phyloP scores from a whole-genome alignment of 805 yeast species.

The Zygotorulaspora danielsina region DNA sequence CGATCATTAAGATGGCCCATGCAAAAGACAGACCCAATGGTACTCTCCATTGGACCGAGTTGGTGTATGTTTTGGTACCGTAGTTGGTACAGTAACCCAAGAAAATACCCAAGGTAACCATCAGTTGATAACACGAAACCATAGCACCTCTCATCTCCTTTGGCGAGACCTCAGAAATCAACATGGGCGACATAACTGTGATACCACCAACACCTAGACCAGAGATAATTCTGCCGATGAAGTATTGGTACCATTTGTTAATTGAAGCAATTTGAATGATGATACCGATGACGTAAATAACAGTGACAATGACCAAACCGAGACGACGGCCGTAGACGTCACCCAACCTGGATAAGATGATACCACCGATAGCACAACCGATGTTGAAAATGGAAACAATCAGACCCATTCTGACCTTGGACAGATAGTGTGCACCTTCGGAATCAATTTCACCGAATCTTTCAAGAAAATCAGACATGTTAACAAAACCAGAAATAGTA shows the following conservation, averaged over 20 bases:
- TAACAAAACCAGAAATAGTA: constrained; percentile 70
- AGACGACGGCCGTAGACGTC: constrained; percentile 64
- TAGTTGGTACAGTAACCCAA: constrained; percentile 71
- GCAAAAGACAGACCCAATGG: constrained; percentile 58
- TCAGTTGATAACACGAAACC: constrained; percentile 68
- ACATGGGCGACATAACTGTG: constrained; percentile 70
- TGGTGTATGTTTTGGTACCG: constrained; percentile 44
- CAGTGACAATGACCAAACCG: constrained; percentile 56
- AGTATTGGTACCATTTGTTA: constrained; percentile 63
- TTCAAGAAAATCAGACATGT: constrained; percentile 34
- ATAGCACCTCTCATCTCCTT: constrained; percentile 62
- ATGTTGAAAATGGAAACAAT: constrained; percentile 54
- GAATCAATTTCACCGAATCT: constrained; percentile 24
- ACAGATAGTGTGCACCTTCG: constrained; percentile 24
- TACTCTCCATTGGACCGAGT: constrained; percentile 69
- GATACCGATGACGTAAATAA: constrained; percentile 63
- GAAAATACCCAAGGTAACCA: constrained; percentile 72
- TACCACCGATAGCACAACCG: constrained; percentile 75
- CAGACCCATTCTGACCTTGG: constrained; percentile 29
- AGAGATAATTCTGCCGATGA: constrained; percentile 63
- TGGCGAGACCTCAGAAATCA: constrained; percentile 46
- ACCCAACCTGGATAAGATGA: constrained; percentile 52
- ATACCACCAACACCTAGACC: constrained; percentile 79
- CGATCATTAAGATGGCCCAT: constrained; percentile 44
- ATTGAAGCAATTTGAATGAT: constrained; percentile 59